Evolutionary conservation across 2,329 filamentous ascomycete species (phyloP), one percentile per base, ranked within the genome.

Genomic region (Microcyclosporella mali): DNA sequence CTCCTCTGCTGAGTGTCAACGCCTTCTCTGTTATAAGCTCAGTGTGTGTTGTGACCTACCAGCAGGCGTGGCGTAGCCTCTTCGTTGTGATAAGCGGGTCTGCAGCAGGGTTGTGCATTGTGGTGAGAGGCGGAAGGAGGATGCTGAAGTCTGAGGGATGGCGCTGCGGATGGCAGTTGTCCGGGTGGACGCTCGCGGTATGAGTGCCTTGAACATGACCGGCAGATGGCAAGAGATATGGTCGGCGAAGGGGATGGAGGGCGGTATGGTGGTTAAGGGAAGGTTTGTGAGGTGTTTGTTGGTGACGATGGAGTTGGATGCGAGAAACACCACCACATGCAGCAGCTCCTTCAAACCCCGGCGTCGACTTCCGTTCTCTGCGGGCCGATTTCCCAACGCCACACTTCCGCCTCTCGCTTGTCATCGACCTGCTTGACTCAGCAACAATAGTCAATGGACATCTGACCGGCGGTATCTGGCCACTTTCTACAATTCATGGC

Each of bases 1-100:
- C 69, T 95, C 88, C 69, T 89, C 88, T 88, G 67, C 56, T 49
- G 21, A 19, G 15, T 46, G 56, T 70, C 53, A 71, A 66, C 39
- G 16, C 28, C 14, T 48, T 35, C 33, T 38, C 18, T 10, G 15
- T 6, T 33, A 30, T 28, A 16, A 10, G 9, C 11, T 37, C 42
- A 48, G 38, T 42, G 15, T 25, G 4, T 9, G 9, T 25, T 25
- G 21, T 9, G 9, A 29, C 55, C 47, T 56, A 73, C 70, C 69
- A 63, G 75, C 64, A 58, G 75, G 69, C 53, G 71, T 75, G 37
- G 77, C 76, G 61, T 74, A 77, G 50, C 70, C 71, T 66, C 75
- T 75, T 67, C 73, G 70, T 67, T 70, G 68, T 56, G 72, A 71
- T 69, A 70, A 68, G 54, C 68, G 65, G 51, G 68, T 66, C 60